Evolutionary conservation across 1,139 yeast species (phyloP).

Genomic region (Scheffersomyces lignicola): DNA sequence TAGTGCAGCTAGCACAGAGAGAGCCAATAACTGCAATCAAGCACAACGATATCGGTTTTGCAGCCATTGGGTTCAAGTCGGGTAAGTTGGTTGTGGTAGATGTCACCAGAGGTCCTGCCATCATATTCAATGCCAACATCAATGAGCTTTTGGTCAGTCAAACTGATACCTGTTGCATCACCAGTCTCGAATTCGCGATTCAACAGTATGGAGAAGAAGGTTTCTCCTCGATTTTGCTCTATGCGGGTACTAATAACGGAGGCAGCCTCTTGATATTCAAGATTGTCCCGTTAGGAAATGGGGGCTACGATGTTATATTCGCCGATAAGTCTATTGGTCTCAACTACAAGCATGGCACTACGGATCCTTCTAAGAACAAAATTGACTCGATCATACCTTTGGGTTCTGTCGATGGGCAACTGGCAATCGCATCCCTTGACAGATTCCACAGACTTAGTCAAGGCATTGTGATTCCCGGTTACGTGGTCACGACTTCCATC

Average conservation of each 20-base stretch:
- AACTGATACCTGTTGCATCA: constrained; percentile 41
- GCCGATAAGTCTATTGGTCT: constrained; percentile 49
- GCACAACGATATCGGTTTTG: constrained; percentile 80
- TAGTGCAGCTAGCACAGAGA: constrained; percentile 34
- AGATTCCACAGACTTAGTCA: constrained; percentile 60
- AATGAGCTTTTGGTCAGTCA: constrained; percentile 40
- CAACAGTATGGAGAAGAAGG: constrained; percentile 66
- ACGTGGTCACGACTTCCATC: constrained; percentile 55
- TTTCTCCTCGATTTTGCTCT: constrained; percentile 68
- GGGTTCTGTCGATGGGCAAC: constrained; percentile 56
- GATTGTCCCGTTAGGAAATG: constrained; percentile 64
- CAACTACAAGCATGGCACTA: constrained; percentile 38
- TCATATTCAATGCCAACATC: constrained; percentile 59
- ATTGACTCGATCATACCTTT: constrained; percentile 60
- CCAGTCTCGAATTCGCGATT: constrained; percentile 70
- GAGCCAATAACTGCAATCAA: constrained; percentile 59
- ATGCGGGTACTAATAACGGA: constrained; percentile 81
- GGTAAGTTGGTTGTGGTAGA: constrained; percentile 80
- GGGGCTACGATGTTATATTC: constrained; percentile 65
- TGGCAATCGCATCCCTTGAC: constrained; percentile 63
- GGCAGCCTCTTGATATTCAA: constrained; percentile 65
- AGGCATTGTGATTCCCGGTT: constrained; percentile 65
- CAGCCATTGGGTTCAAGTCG: constrained; percentile 74
- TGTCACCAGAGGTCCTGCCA: constrained; percentile 76
- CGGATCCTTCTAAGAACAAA: constrained; percentile 44